A percentile compares a stretch with the other conserved stretches of the same genome.
These are phyloP conservation scores for Starmerella etchellsii DNA, from an alignment of 805 yeast genomes.

Conservation along the genomic window DNA sequence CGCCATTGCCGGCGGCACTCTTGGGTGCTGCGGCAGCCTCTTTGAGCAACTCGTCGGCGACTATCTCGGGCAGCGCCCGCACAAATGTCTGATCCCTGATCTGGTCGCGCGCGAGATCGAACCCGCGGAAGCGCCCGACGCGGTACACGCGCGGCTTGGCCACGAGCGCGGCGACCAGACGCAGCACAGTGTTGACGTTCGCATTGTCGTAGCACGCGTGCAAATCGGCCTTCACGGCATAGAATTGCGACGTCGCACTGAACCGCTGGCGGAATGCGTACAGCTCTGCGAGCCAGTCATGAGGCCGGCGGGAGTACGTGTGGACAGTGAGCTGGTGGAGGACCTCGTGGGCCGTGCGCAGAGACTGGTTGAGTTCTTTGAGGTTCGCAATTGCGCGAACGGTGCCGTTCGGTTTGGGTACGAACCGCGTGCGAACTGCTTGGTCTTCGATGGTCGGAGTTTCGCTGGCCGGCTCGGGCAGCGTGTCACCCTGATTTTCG, in stretches of 20 bases:
- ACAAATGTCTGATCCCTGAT: background rate
- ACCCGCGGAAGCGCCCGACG: background rate
- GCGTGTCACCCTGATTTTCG: background rate
- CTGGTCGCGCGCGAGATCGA: background rate
- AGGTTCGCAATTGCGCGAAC: constrained; percentile 17
- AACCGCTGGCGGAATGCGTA: constrained; percentile 29
- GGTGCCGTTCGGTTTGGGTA: constrained; percentile 17
- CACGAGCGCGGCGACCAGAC: constrained; percentile 1
- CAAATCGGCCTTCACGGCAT: constrained; percentile 61
- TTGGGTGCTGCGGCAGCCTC: background rate
- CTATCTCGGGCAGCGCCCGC: background rate
- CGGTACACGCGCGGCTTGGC: background rate
- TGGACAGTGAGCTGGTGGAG: constrained; percentile 32
- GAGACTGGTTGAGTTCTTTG: constrained; percentile 8
- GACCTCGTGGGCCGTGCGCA: constrained; percentile 17
- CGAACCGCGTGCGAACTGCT: constrained; percentile 2
- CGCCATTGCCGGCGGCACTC: too few relatives aligned
- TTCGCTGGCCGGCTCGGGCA: background rate
- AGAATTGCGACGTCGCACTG: constrained; percentile 28
- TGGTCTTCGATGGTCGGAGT: background rate
- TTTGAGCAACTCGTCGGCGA: background rate
- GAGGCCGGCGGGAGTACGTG: constrained; percentile 24
- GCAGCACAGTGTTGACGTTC: constrained; percentile 15
- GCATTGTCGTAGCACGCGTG: constrained; percentile 65
- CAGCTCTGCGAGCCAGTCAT: constrained; percentile 30